Percentiles rank a stretch among this genome's conserved stretches.
Evolutionary conservation across 352 stramenopile genomes (phyloP).

Genomic region (Thalassiosira exigua): DNA sequence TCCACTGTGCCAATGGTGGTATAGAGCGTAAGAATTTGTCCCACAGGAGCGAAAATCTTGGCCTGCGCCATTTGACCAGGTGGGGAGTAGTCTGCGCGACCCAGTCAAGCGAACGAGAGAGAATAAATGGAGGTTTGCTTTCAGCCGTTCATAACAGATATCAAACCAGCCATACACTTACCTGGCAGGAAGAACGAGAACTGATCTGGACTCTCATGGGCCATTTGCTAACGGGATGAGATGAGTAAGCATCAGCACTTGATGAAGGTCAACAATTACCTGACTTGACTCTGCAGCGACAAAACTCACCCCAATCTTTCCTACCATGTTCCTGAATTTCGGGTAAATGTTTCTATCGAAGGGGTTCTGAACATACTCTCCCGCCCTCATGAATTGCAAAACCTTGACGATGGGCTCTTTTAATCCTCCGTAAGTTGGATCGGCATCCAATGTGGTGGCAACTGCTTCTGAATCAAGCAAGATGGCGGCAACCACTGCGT

Average conservation of each 20-base stretch:
- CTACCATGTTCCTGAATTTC: conserved; percentile 45
- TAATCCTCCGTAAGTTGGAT: conserved; percentile 57
- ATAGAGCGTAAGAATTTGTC: conserved; percentile 56
- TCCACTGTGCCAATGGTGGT: conserved; percentile 59
- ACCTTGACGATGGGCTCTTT: conserved; percentile 67
- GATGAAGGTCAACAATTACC: no score
- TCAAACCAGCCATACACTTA: neutral
- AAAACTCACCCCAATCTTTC: conserved; percentile 66
- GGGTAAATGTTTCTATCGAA: conserved; percentile 40
- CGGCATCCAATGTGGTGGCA: conserved; percentile 46
- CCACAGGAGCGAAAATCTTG: conserved; percentile 52
- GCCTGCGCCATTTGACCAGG: conserved; percentile 38
- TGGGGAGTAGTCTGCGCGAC: conserved; percentile 42
- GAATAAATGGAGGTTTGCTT: no score
- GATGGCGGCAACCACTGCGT: conserved; percentile 63
- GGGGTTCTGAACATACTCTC: conserved; percentile 29
- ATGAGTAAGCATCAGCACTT: no score
- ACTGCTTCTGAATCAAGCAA: conserved; percentile 63
- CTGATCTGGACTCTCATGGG: conserved; percentile 63
- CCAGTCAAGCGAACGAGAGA: conserved; percentile 29
- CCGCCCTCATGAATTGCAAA: conserved; percentile 49
- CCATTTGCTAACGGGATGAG: no score
- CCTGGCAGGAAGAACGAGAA: conserved; percentile 79
- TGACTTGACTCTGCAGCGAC: no score
- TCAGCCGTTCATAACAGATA: no score